These are phyloP conservation scores for Aspergillus fischeri DNA, from an alignment of 2,329 filamentous ascomycete genomes.

Conservation along the genomic window DNA sequence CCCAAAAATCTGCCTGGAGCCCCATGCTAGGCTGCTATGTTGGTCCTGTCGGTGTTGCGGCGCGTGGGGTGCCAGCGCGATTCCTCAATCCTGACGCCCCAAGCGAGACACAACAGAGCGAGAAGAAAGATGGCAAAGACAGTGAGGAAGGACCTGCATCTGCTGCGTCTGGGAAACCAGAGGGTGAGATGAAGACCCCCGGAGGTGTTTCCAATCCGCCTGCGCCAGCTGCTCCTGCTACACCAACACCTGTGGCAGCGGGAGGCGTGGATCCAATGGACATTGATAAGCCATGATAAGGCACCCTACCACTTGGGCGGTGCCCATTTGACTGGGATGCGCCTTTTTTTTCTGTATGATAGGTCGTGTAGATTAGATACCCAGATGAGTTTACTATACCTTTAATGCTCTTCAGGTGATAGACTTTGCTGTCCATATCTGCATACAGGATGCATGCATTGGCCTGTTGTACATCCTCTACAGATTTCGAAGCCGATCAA, in stretches of 20 bases:
- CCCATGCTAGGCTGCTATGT: conserved; percentile 77
- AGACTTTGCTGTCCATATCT: neutral
- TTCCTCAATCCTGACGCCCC: conserved; percentile 48
- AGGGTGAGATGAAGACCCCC: conserved; percentile 7
- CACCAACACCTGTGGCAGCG: conserved; percentile 5
- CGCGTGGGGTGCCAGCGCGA: conserved; percentile 74
- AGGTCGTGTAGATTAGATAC: neutral
- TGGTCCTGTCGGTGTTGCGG: conserved; percentile 55
- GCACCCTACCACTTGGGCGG: neutral
- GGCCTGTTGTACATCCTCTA: neutral
- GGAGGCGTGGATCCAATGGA: conserved; percentile 14
- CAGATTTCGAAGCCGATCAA: neutral
- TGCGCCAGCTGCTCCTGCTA: conserved; percentile 3
- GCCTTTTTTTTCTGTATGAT: neutral
- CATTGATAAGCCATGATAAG: conserved; percentile 10
- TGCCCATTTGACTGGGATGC: neutral
- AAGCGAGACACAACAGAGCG: conserved; percentile 11
- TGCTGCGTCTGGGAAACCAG: conserved; percentile 5
- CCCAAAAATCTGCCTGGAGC: conserved; percentile 79
- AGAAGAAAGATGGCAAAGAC: conserved; percentile 3
- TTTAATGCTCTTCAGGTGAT: neutral
- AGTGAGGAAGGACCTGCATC: neutral
- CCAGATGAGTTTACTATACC: neutral
- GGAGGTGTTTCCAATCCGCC: neutral
- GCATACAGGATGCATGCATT: neutral